phyloP scores from a whole-genome alignment of 2,329 filamentous ascomycete genomes.

The Colletotrichum liaoningense region DNA sequence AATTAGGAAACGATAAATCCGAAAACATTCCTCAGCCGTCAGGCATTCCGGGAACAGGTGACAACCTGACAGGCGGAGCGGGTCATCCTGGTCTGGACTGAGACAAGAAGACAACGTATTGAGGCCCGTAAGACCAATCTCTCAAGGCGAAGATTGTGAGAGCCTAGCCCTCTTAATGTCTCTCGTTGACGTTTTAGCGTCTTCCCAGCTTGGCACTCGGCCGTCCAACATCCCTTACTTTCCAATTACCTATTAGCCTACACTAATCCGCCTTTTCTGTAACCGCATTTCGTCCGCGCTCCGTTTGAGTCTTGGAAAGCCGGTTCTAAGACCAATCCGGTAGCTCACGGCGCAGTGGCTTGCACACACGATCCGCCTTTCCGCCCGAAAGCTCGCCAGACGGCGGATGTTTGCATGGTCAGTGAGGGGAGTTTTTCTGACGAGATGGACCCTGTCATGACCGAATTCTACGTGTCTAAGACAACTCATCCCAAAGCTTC shows the following conservation, averaged over 20 bases:
- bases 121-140: conserved; percentile 17
- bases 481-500: background rate
- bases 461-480: conserved; percentile 21
- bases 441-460: background rate
- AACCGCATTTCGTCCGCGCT: background rate
- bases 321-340: conserved; percentile 16
- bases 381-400: background rate
- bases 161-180: conserved; percentile 16
- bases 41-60: conserved; percentile 26
- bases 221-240: background rate
- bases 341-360: background rate
- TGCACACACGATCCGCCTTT: background rate
- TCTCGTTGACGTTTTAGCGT: conserved; percentile 4
- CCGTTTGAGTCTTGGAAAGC: conserved; percentile 17
- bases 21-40: conserved; percentile 15
- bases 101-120: conserved; percentile 23
- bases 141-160: background rate
- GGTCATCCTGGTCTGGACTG: background rate
- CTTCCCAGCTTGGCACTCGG: conserved; percentile 1
- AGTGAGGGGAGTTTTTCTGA: background rate
- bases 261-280: background rate
- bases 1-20: background rate
- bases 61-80: background rate
- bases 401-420: conserved; percentile 28
- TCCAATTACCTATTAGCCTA: background rate